Percentiles rank a stretch among this genome's conserved stretches.
Evolutionary conservation across 768 basidiomycete species (phyloP).

Genomic region (Naganishia vaughanmartiniae): DNA sequence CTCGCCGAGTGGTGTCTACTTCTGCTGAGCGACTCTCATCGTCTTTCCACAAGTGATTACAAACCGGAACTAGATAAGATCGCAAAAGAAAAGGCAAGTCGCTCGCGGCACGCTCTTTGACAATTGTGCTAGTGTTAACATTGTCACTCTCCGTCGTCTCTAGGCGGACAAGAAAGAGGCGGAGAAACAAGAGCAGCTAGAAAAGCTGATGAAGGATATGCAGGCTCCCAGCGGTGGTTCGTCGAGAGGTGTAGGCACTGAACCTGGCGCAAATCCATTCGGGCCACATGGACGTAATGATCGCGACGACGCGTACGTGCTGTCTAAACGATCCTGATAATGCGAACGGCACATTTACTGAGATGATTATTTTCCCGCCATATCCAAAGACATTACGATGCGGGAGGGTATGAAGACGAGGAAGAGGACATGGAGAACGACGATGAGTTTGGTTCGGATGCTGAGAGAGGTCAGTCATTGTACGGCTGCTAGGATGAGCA

Average conservation of each 20-base stretch:
- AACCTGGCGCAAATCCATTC: slow-evolving; percentile 45
- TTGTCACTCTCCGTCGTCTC: not conserved
- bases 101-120: not conserved
- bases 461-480: slow-evolving; percentile 25
- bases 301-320: slow-evolving; percentile 46
- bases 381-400: slow-evolving; percentile 33
- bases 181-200: slow-evolving; percentile 49
- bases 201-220: slow-evolving; percentile 53
- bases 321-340: not conserved
- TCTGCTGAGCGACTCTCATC: not conserved
- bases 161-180: slow-evolving; percentile 45
- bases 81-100: slow-evolving; percentile 46
- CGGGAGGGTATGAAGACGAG: slow-evolving; percentile 38
- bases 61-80: slow-evolving; percentile 81
- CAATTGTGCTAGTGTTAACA: not conserved
- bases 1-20: not conserved
- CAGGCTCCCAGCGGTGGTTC: slow-evolving; percentile 32
- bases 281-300: slow-evolving; percentile 49
- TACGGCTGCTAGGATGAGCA: not conserved
- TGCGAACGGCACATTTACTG: not conserved
- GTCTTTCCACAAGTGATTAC: slow-evolving; percentile 66
- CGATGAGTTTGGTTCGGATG: slow-evolving; percentile 33
- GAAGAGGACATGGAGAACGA: slow-evolving; percentile 38
- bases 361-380: not conserved
- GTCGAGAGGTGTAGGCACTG: slow-evolving; percentile 21